Evolutionary conservation across 306 rosid genomes (phyloP).

Genomic region (Boehmeria nivea): DNA sequence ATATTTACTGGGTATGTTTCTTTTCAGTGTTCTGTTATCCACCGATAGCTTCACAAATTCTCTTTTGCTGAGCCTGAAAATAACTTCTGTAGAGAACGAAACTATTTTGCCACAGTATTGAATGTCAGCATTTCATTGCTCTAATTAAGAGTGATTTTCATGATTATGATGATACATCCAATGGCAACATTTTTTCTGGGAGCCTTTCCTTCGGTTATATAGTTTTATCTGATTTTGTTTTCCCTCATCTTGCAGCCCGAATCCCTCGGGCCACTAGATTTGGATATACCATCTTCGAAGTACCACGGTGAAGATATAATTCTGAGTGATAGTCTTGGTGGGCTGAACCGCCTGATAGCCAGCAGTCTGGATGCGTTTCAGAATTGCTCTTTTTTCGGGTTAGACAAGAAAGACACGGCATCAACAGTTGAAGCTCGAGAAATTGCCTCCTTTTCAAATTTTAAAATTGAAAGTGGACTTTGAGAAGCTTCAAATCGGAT

Average conservation of each 20-base stretch:
- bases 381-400: constrained; percentile 86
- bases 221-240: constrained; percentile 3
- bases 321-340: constrained; percentile 80
- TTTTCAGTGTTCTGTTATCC: too few species aligned
- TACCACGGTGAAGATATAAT: constrained; percentile 60
- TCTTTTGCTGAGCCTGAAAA: neutral
- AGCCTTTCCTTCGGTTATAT: neutral
- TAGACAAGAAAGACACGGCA: constrained; percentile 80
- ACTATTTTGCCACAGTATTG: too few species aligned
- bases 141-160: too few species aligned
- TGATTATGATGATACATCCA: too few species aligned
- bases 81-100: neutral
- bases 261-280: constrained; percentile 80
- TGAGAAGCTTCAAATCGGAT: constrained; percentile 11
- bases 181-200: neutral
- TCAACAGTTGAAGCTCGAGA: constrained; percentile 55
- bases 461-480: constrained; percentile 53
- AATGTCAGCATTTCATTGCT: too few species aligned
- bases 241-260: constrained; percentile 67
- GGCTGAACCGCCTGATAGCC: constrained; percentile 89
- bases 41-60: constrained; percentile 7
- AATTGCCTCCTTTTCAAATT: constrained; percentile 49
- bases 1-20: constrained; percentile 75
- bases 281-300: constrained; percentile 72
- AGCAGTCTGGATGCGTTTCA: constrained; percentile 99